A percentile compares a stretch with the other conserved stretches of the same genome.
Evolutionary conservation across 306 rosid genomes (phyloP).

Genomic region (Chamaecrista fasciculata): DNA sequence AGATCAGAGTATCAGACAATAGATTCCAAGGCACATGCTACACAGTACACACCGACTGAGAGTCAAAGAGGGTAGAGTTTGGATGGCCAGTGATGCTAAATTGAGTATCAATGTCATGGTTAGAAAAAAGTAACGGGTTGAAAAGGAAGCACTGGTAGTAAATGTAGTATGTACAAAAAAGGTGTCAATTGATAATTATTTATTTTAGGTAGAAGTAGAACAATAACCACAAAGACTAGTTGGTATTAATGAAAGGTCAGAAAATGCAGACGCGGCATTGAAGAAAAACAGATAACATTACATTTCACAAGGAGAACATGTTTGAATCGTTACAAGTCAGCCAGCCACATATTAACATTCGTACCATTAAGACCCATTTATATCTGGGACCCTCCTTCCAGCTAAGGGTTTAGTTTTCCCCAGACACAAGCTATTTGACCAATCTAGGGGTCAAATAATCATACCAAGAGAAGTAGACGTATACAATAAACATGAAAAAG

Average conservation of each 20-base stretch:
- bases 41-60: too few species aligned
- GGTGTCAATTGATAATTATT: too few species aligned
- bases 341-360: constrained; percentile 52
- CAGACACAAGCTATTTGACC: constrained; percentile 54
- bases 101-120: too few species aligned
- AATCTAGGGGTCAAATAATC: constrained; percentile 60
- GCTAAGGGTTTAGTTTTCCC: constrained; percentile 57
- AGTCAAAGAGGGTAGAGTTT: too few species aligned
- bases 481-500: constrained; percentile 48
- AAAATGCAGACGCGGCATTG: constrained; percentile 1
- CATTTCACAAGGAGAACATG: constrained; percentile 47
- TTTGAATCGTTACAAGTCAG: constrained; percentile 40
- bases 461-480: constrained; percentile 68
- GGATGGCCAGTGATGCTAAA: too few species aligned
- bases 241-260: background rate
- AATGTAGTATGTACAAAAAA: too few species aligned
- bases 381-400: constrained; percentile 53
- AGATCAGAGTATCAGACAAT: too few species aligned
- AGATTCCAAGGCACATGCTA: too few species aligned
- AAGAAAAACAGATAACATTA: constrained; percentile 47
- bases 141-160: too few species aligned
- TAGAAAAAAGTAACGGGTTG: too few species aligned
- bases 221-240: too few species aligned
- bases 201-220: too few species aligned
- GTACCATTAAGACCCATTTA: constrained; percentile 49